Evolutionary conservation across 768 basidiomycete species (phyloP).

Genomic region (Termitomyces sp.): DNA sequence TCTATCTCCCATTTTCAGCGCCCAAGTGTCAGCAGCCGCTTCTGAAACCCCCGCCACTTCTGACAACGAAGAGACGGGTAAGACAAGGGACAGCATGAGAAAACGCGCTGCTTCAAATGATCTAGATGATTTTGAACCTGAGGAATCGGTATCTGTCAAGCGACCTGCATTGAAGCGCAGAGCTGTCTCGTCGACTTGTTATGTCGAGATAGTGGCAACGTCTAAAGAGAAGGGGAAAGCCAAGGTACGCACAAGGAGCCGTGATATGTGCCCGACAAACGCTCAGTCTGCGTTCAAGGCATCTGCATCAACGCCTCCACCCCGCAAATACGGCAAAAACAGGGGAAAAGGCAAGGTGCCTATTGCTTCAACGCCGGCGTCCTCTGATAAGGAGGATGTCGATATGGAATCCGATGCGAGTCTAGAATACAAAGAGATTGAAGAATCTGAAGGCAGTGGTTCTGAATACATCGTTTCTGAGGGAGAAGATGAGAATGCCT

Average conservation of each 20-base stretch:
- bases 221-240: slow-evolving; percentile 14
- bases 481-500: slow-evolving; percentile 29
- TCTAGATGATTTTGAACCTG: slow-evolving; percentile 16
- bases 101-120: slow-evolving; percentile 23
- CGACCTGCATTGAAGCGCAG: slow-evolving; percentile 28
- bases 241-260: slow-evolving; percentile 16
- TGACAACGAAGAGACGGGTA: slow-evolving; percentile 24
- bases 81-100: slow-evolving; percentile 8
- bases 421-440: slow-evolving; percentile 32
- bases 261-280: background rate
- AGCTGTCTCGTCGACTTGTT: slow-evolving; percentile 22
- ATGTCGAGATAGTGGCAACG: slow-evolving; percentile 25
- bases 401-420: slow-evolving; percentile 27
- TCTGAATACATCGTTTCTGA: slow-evolving; percentile 56
- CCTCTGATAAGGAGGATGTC: slow-evolving; percentile 27
- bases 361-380: slow-evolving; percentile 18
- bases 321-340: slow-evolving; percentile 6
- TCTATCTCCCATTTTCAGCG: slow-evolving; percentile 48
- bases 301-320: slow-evolving; percentile 1
- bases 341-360: slow-evolving; percentile 36
- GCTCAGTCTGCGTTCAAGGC: slow-evolving; percentile 6
- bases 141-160: slow-evolving; percentile 18
- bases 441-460: slow-evolving; percentile 51
- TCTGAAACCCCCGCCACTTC: slow-evolving; percentile 54
- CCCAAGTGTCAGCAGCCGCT: slow-evolving; percentile 32